Conservation (phyloP, 768 basidiomycete species). For the Tricholoma matsutake region DNA sequence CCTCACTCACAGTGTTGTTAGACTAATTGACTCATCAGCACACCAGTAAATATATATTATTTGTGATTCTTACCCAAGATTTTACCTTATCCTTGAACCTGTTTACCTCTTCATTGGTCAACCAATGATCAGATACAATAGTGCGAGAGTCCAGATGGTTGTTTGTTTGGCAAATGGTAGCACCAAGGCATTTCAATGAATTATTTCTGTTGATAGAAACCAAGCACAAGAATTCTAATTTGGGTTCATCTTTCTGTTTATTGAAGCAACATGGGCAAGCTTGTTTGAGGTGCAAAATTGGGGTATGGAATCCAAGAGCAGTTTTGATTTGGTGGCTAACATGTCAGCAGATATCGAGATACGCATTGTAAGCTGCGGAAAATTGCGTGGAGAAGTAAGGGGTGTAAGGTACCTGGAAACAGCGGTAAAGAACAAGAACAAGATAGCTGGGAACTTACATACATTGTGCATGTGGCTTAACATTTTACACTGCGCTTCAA, state of each 20-base stretch:
- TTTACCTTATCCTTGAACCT: not conserved
- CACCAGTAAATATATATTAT: not conserved
- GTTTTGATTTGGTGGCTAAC: not conserved
- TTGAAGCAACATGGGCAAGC: not conserved
- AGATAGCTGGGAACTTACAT: not conserved
- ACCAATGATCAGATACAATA: not conserved
- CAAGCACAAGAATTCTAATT: not conserved
- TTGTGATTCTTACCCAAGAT: not conserved
- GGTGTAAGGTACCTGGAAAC: not conserved
- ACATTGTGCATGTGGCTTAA: constrained; percentile 5
- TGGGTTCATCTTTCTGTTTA: too few species aligned
- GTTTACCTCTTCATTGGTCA: too few species aligned
- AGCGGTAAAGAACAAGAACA: not conserved
- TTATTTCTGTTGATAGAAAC: not conserved
- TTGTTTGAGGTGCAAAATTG: not conserved
- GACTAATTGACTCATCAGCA: too few species aligned
- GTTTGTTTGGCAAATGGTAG: not conserved
- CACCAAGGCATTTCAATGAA: not conserved
- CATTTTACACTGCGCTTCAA: too few species aligned
- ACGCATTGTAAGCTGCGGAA: not conserved
- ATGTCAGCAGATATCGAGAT: constrained; percentile 1
- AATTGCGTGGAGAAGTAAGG: not conserved
- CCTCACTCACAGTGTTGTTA: not conserved
- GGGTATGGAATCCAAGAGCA: not conserved
- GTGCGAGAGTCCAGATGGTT: not conserved